Percentiles rank a stretch among this genome's conserved stretches.
phyloP scores from a whole-genome alignment of 2,329 filamentous ascomycete species.

The Fusarium tanahbumbuense region DNA sequence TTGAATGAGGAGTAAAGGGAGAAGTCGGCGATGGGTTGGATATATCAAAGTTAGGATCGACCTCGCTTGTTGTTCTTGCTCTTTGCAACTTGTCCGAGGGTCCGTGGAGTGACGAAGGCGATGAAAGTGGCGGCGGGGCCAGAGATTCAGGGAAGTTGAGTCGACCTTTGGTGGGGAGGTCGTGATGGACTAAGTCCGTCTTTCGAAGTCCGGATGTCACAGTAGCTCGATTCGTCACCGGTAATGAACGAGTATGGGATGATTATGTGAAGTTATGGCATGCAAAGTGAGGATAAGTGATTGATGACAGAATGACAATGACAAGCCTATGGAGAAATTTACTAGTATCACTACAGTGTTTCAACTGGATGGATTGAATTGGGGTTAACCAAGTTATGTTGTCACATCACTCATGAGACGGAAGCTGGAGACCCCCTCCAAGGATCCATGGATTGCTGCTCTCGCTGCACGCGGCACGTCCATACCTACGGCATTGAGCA shows the following conservation, averaged over 20 bases:
- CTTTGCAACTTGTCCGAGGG: slow-evolving; percentile 30
- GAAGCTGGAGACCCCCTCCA: slow-evolving; percentile 16
- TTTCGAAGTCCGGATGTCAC: slow-evolving; percentile 7
- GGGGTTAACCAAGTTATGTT: slow-evolving; percentile 16
- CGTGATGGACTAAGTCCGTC: slow-evolving; percentile 10
- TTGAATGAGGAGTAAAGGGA: background rate
- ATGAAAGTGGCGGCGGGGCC: slow-evolving; percentile 44
- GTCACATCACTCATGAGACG: slow-evolving; percentile 26
- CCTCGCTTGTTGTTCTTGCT: slow-evolving; percentile 3
- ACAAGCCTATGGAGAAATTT: slow-evolving; percentile 3
- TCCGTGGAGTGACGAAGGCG: slow-evolving; percentile 35
- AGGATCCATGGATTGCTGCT: slow-evolving; percentile 1
- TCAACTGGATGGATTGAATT: slow-evolving; percentile 11
- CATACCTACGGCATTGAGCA: slow-evolving; percentile 12
- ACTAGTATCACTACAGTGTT: slow-evolving; percentile 5
- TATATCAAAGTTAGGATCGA: background rate
- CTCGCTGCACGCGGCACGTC: background rate
- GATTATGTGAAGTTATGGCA: background rate
- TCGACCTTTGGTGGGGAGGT: slow-evolving; percentile 35
- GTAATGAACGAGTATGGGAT: slow-evolving; percentile 1
- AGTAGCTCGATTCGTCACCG: slow-evolving; percentile 11
- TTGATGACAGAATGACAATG: slow-evolving; percentile 1
- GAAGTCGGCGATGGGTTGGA: background rate
- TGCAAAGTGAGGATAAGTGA: background rate
- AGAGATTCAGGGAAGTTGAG: slow-evolving; percentile 28